Conservation (phyloP, 129 eudicot genomes). For the Chrysanthemum makinoi region DNA sequence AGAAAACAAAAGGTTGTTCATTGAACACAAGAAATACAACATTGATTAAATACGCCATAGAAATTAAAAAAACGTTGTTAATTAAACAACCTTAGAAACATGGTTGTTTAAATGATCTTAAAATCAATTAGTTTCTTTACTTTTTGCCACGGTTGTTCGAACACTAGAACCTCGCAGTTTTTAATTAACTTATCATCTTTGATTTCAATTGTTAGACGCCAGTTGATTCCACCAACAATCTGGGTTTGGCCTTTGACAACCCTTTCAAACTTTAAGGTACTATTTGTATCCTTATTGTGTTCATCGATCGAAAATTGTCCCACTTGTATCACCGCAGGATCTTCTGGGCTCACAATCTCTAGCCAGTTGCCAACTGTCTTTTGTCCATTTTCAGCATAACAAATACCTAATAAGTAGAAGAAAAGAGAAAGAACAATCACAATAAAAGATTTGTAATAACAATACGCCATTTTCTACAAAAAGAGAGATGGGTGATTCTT, state of each 20-base stretch:
- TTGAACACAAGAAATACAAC: no score
- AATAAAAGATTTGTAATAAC: neutral
- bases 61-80: no score
- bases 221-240: constrained; percentile 27
- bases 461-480: constrained; percentile 5
- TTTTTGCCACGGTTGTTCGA: constrained; percentile 13
- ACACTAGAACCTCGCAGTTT: constrained; percentile 24
- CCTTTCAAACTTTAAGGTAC: constrained; percentile 17
- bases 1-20: no score
- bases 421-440: constrained; percentile 3
- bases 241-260: constrained; percentile 22
- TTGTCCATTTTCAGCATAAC: constrained; percentile 26
- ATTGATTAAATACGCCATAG: no score
- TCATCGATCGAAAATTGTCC: constrained; percentile 27
- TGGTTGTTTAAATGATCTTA: neutral
- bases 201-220: constrained; percentile 29
- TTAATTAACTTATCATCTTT: neutral
- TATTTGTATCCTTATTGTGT: constrained; percentile 26
- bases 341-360: constrained; percentile 27
- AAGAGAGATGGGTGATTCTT: neutral
- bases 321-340: constrained; percentile 19
- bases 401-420: neutral
- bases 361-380: constrained; percentile 28
- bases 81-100: neutral
- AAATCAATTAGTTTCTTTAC: constrained; percentile 24